phyloP scores from a whole-genome alignment of 495 filamentous ascomycete species.

The Bathelium albidoporum region DNA sequence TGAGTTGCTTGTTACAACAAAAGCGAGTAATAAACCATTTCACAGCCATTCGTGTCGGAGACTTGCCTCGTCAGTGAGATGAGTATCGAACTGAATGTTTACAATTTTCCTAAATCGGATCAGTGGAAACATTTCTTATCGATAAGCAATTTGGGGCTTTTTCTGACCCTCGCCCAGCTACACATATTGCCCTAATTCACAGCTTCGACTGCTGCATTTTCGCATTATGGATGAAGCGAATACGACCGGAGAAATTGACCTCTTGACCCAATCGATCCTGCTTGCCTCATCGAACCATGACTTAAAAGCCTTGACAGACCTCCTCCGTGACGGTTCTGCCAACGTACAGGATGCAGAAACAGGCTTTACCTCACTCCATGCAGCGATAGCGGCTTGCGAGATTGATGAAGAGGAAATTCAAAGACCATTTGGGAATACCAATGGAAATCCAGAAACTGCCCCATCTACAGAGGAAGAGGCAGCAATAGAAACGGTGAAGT shows the following conservation, averaged over 20 bases:
- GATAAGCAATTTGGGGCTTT: not conserved
- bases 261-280: conserved; percentile 39
- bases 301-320: conserved; percentile 55
- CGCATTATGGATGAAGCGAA: not conserved
- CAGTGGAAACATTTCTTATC: not conserved
- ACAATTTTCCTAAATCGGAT: not conserved
- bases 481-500: conserved; percentile 54
- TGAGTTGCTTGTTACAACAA: no score
- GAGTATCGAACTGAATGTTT: not conserved
- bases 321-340: conserved; percentile 58
- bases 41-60: not conserved
- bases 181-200: not conserved
- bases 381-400: conserved; percentile 78
- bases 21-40: no score
- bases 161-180: not conserved
- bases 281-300: conserved; percentile 80
- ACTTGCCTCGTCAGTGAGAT: not conserved
- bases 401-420: conserved; percentile 24
- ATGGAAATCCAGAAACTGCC: conserved; percentile 16
- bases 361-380: conserved; percentile 78
- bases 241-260: not conserved
- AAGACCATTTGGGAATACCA: conserved; percentile 9
- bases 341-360: conserved; percentile 77
- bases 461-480: conserved; percentile 35
- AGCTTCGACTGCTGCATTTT: not conserved